Conservation (phyloP, 108 stramenopile species). For the Cylindrotheca closterium region DNA sequence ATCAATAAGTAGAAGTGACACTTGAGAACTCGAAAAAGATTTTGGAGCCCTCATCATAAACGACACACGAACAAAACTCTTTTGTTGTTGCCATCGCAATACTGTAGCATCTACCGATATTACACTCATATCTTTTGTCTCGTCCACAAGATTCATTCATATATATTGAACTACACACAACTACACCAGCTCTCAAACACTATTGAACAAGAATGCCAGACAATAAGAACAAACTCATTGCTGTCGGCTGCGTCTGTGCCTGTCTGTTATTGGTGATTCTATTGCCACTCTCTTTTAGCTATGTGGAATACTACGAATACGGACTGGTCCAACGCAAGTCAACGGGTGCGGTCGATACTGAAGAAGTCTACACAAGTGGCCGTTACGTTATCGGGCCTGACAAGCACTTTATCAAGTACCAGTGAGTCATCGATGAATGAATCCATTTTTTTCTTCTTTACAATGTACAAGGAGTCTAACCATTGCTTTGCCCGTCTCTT, state of each 20-base stretch:
- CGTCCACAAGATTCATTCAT: no score
- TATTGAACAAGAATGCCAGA: no score
- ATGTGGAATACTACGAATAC: conserved; percentile 57
- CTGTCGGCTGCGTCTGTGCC: conserved; percentile 4
- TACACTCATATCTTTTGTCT: no score
- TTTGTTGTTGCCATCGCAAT: no score
- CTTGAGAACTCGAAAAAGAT: no score
- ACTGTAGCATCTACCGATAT: no score
- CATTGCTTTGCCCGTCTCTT: background rate
- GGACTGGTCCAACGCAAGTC: conserved; percentile 40
- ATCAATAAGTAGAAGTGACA: no score
- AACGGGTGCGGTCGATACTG: conserved; percentile 35
- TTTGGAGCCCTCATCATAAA: no score
- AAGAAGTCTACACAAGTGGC: conserved; percentile 35
- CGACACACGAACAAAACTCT: no score
- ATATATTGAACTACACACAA: no score
- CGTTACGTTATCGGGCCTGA: conserved; percentile 37
- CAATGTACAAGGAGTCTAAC: conserved; percentile 12
- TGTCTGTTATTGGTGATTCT: conserved; percentile 44
- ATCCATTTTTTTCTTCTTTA: conserved; percentile 24
- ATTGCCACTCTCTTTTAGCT: conserved; percentile 37
- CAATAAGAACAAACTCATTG: background rate
- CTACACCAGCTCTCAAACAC: no score
- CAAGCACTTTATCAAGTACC: conserved; percentile 44
- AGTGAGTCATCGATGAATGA: conserved; percentile 28